These are phyloP conservation scores for Taiozyma sp. DNA, from an alignment of 1,139 yeast species.

Conservation along the genomic window DNA sequence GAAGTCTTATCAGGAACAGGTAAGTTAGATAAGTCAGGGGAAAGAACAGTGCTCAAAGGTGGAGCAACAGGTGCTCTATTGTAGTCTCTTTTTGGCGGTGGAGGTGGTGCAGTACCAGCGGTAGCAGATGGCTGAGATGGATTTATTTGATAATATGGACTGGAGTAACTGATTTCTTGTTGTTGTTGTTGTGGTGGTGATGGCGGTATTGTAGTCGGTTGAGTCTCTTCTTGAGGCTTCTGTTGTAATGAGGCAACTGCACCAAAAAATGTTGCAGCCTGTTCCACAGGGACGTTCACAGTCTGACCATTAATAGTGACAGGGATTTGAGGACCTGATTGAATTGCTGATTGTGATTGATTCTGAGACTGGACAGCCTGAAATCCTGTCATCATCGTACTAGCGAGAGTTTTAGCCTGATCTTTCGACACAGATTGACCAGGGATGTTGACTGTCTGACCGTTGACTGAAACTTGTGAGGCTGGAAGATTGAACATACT, in stretches of 20 bases:
- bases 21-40: constrained; percentile 16
- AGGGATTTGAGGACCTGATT: neutral
- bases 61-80: neutral
- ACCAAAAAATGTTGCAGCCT: neutral
- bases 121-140: neutral
- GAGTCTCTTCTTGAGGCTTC: constrained; percentile 11
- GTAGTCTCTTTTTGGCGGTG: neutral
- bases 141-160: constrained; percentile 7
- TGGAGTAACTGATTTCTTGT: constrained; percentile 1
- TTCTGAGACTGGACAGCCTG: neutral
- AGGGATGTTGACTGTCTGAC: neutral
- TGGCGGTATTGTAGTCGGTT: neutral
- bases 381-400: neutral
- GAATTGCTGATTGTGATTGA: constrained; percentile 3
- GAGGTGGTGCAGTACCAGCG: neutral
- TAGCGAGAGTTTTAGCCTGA: neutral
- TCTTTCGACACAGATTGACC: neutral
- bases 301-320: neutral
- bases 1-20: constrained; percentile 13
- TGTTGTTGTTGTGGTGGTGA: constrained; percentile 1
- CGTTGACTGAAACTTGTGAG: neutral
- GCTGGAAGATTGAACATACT: constrained; percentile 1
- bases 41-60: neutral
- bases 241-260: constrained; percentile 2
- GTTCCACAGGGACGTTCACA: neutral